Evolutionary conservation across 202 grass and related monocot genomes (phyloP), one percentile per base, ranked within the genome.

Genomic region (Digitaria exilis): DNA sequence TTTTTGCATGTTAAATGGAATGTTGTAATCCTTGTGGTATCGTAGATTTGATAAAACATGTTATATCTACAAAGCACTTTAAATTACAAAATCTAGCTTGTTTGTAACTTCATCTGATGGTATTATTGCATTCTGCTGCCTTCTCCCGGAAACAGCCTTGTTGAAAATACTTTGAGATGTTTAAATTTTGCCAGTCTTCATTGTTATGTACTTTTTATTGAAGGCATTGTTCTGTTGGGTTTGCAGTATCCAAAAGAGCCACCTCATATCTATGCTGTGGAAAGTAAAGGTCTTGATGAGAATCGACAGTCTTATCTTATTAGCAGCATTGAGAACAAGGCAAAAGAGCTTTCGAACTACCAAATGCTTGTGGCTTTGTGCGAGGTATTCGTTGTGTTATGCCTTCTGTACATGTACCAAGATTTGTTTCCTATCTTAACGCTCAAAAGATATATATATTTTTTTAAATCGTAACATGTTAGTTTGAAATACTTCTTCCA

Each of bases 201-300:
- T 62, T 75, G 2, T 75, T 49, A 56, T 71, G 17, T 50, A 66
- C 70, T 55, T 35, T 17, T 43, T 51, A 70, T 62, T 73, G 88
- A 34, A 88, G 82, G 28, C 21, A 49, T 19, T 49, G 25, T 9
- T 4, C 2, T 17, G 48, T 78, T 90, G 25, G 44, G 34, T 24
- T 78, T 92, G 71, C 76, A 98, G 96, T 98, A 98, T 91, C 93
- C 93, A 9, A 85, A 78, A 41, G 89, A 89, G 70, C 83, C 90
- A 82, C 92, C 91, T 86, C 83, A 89, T 67, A 73, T 95, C 46
- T 95, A 93, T 87, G 61, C 85, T 58, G 49, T 93, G 42, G 96
- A 98, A 76, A 90, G 80, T 30, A 98, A 96, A 77, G 96, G 96
- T 46, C 93, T 96, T 42, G 96, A 96, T 90, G 90, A 88, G 56